Base-by-base conservation (phyloP, 78 protist species). In the Dictyostelium intermedium region DNA sequence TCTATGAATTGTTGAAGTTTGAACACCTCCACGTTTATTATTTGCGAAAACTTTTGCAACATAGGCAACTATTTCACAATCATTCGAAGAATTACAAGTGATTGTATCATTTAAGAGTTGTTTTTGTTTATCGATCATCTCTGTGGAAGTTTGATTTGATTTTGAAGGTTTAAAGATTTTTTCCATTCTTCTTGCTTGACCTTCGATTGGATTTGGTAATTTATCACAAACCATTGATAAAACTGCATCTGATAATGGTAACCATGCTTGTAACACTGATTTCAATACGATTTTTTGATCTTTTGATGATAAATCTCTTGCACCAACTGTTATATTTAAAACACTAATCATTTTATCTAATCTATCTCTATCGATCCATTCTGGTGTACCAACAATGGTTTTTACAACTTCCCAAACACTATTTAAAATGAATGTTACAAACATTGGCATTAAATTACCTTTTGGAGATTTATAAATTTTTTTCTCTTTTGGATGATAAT, bases 371-470 rank as follows among this genome's bases (percentile, higher is more conserved):
- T 98, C 98, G 41, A 77, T 77, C 50, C 60, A 77, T 35, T 56
- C 86, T 20, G 76, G 74, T 25, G 34, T 69, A 27, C 45, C 18
- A 16, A 81, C 69, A 30, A 63, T 53, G 0, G 70, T n/a, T 14
- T 69, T 72, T 47, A 97, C 91, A 30, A 98, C 97, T 14, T 43
- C 92, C 99, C 99, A 98, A 11, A 98, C 37, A 63, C 72, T 74
- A 43, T 92, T 91, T 69, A 98, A 97, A 41, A 97, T 96, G 61
- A 98, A 91, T 92, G 98, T 96, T 27, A 96, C 98, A 83, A 98
- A 98, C 95, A 98, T 78, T 25, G 99, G 98, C 79, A 84, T 83
- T 27, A 86, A 86, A 66, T 80, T 84, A 60, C 96, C 97, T 27
- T 35, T 39, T 30, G 74, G 83, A 56, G 53, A 66, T 23, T 66